Evolutionary conservation across 306 rosid genomes (phyloP).

Genomic region (Arachis stenosperma): DNA sequence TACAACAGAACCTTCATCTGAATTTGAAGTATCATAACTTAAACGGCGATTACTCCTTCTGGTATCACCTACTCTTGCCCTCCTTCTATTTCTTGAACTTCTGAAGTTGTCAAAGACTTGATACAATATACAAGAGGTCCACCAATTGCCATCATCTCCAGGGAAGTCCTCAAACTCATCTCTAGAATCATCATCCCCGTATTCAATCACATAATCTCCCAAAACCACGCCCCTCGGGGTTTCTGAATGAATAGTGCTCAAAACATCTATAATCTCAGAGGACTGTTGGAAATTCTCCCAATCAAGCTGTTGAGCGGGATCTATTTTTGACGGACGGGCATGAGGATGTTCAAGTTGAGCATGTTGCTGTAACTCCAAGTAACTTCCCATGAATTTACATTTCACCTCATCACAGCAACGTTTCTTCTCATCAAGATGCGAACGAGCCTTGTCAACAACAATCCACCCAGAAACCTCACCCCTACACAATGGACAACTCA

Average conservation of each 20-base stretch:
- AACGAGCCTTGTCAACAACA: constrained; percentile 69
- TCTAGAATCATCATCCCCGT: constrained; percentile 80
- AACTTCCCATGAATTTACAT: constrained; percentile 78
- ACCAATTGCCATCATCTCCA: constrained; percentile 88
- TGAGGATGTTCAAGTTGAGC: constrained; percentile 87
- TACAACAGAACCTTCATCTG: constrained; percentile 82
- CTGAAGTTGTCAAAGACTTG: constrained; percentile 88
- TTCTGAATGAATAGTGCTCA: constrained; percentile 96
- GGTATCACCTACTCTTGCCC: constrained; percentile 67
- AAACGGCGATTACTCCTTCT: constrained; percentile 71
- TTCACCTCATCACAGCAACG: constrained; percentile 81
- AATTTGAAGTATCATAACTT: constrained; percentile 78
- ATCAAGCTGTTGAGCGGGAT: constrained; percentile 92
- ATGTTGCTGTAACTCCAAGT: constrained; percentile 73
- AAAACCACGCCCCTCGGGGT: constrained; percentile 87
- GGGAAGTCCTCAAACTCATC: constrained; percentile 91
- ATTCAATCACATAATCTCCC: constrained; percentile 96
- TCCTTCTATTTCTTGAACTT: constrained; percentile 84
- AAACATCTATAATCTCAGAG: constrained; percentile 90
- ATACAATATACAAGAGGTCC: constrained; percentile 95
- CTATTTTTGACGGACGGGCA: constrained; percentile 86
- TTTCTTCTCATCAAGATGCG: constrained; percentile 74
- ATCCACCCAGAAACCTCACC: constrained; percentile 93
- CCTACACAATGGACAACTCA: constrained; percentile 91
- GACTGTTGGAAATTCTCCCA: constrained; percentile 99